Conservation (phyloP, 2,329 filamentous ascomycete species). For the Harringtonia lauricola region DNA sequence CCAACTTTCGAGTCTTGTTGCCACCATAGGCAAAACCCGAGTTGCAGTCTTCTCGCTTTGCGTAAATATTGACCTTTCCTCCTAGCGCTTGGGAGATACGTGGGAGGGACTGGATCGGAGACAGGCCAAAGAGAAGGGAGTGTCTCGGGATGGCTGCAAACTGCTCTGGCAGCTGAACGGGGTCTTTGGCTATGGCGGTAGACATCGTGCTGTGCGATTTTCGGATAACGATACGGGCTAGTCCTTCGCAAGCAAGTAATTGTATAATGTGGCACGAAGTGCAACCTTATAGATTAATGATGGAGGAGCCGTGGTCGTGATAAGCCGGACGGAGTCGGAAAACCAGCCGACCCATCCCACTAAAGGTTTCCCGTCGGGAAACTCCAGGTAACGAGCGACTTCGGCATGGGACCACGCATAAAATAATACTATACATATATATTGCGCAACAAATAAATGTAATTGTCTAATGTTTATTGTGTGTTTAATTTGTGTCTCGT, state of each 20-base stretch:
- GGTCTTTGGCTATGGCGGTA: not conserved
- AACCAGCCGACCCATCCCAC: no score
- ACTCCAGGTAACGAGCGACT: no score
- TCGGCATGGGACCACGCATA: no score
- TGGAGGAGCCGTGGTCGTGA: not conserved
- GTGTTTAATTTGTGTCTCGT: no score
- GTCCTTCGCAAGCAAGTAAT: no score
- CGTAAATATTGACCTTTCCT: conserved; percentile 51
- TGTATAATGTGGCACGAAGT: no score
- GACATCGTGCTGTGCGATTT: not conserved
- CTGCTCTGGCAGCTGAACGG: conserved; percentile 37
- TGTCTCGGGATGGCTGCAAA: conserved; percentile 53
- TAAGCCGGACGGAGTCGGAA: no score
- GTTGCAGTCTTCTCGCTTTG: conserved; percentile 63
- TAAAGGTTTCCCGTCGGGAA: not conserved
- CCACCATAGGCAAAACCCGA: conserved; percentile 56
- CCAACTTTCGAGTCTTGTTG: conserved; percentile 60
- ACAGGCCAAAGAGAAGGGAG: conserved; percentile 53
- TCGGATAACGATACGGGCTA: no score
- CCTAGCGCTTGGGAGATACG: conserved; percentile 52
- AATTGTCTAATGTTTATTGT: no score
- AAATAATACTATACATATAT: no score
- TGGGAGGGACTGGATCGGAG: conserved; percentile 56
- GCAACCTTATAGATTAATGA: no score
- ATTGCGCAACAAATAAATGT: no score